Base-by-base conservation (phyloP, 805 yeast species). In the Saccharomycopsis sp. region DNA sequence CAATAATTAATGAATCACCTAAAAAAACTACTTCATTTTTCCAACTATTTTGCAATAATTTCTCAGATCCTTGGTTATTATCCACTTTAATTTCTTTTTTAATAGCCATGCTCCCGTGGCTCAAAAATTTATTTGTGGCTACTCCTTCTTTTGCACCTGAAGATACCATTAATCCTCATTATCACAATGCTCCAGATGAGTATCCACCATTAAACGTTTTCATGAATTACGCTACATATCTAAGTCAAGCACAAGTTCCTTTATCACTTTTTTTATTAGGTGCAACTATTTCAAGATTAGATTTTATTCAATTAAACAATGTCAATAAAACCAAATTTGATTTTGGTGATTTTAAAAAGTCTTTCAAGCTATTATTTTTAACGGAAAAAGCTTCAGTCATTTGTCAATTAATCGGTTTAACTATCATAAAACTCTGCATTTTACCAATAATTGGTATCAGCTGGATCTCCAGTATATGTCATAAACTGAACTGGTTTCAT, bases 171-270 rank as follows among this genome's bases (percentile, higher is more conserved):
- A 21, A 41, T 15, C 35, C 39, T 3, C 58, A 69, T 45, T 68
- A 86, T 19, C 80, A 73, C 4, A 52, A 70, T 37, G 96, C 96
- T 0, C 97, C 97, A 0, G 97, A 89, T 58, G 67, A 68, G 1
- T 65, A 67, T 41, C 96, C 97, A 0, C 88, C 94, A 0, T 64
- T 89, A 25, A 85, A 85, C 26, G 84, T 88, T 47, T 43, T 88
- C 6, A 82, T 89, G 76, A 95, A 87, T 53, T 75, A 79, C 49
- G 66, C 88, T 0, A 55, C 73, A 2, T 89, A 89, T 54, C 62
- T 89, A 5, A 95, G 95, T 0, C 74, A 74, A 20, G 96, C 96
- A 0, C 76, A 82, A 39, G 95, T 89, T 27, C 97, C 96, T 1
- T 58, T 85, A 42, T 96, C 96, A 0, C 63, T 89, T 45, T 57